Conservation (phyloP, 2,329 filamentous ascomycete species). For the Fusarium citri region DNA sequence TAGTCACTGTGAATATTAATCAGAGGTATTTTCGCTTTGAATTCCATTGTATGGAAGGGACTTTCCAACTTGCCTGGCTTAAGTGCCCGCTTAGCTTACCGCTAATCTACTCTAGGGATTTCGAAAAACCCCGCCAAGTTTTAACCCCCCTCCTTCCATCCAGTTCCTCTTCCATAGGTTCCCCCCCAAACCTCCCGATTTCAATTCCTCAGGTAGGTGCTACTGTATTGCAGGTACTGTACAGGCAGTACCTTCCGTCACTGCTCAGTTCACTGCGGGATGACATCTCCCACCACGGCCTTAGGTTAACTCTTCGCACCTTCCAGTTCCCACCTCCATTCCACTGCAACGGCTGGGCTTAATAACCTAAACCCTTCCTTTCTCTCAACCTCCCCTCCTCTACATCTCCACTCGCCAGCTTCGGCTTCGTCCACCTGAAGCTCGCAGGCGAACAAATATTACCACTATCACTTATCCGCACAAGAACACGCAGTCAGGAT, state of each 20-base stretch:
- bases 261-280: not conserved
- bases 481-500: constrained; percentile 23
- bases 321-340: constrained; percentile 6
- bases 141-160: constrained; percentile 17
- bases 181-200: constrained; percentile 35
- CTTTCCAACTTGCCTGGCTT: constrained; percentile 7
- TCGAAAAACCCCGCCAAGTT: constrained; percentile 47
- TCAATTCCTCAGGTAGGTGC: constrained; percentile 11
- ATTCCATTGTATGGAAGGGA: not conserved
- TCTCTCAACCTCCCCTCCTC: constrained; percentile 31
- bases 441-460: constrained; percentile 22
- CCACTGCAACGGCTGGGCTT: constrained; percentile 24
- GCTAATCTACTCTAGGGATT: constrained; percentile 30
- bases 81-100: constrained; percentile 32
- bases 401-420: constrained; percentile 34
- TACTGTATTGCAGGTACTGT: constrained; percentile 1
- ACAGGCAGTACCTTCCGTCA: not conserved
- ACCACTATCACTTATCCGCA: constrained; percentile 20
- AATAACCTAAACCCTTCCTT: constrained; percentile 34
- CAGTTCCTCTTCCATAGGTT: constrained; percentile 2
- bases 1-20: not conserved
- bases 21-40: not conserved
- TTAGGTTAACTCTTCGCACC: constrained; percentile 2
- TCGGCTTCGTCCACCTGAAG: constrained; percentile 33
- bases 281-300: constrained; percentile 8